Base-by-base conservation (phyloP, 1,139 yeast species). In the Blastobotrys persicus region DNA sequence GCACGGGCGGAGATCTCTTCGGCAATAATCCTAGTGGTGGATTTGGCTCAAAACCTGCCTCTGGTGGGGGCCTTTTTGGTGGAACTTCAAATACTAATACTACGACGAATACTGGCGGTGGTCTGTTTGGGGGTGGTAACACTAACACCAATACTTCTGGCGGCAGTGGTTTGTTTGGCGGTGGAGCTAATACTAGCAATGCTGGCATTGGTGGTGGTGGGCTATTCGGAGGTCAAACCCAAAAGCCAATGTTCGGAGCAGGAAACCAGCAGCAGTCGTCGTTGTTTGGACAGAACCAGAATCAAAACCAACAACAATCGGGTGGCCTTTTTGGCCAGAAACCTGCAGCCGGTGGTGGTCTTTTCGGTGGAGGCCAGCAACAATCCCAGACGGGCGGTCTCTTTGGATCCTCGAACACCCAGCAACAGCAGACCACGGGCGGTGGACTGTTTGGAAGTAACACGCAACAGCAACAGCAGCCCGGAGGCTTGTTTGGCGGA, bases 311-410 rank as follows among this genome's bases (percentile, higher is more conserved):
- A 11, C 46, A 51, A 13, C 42, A 59, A 26, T 53, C 53, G 14
- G 49, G 64, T 34, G 69, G 67, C 11, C 51, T 61, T 37, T 66
- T 68, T 34, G 55, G 56, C 45, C 47, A 45, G 47, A 50, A 50
- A 51, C 49, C 52, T 34, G 53, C 58, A 3, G 53, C 53, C 20
- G 48, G 49, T 13, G 50, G 57, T 31, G 59, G 61, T 12, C 47
- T 61, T 20, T 62, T 64, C 52, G 68, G 68, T 14, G 53, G 53
- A 35, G 58, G 57, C 40, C 23, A 7, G 14, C 28, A 20, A 51
- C 52, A 37, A 52, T 49, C 42, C 50, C 41, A 37, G 49, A 49
- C 37, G 17, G 44, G 44, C 28, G 45, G 45, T 4, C 18, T 43
- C 9, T 43, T 43, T 43, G 40, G 40, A 7, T n/a, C 9, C 4